Percentiles rank a stretch among this genome's conserved stretches.
These are phyloP conservation scores for Coelastrella sp. DNA, from an alignment of 139 green algal species.

Conservation along the genomic window DNA sequence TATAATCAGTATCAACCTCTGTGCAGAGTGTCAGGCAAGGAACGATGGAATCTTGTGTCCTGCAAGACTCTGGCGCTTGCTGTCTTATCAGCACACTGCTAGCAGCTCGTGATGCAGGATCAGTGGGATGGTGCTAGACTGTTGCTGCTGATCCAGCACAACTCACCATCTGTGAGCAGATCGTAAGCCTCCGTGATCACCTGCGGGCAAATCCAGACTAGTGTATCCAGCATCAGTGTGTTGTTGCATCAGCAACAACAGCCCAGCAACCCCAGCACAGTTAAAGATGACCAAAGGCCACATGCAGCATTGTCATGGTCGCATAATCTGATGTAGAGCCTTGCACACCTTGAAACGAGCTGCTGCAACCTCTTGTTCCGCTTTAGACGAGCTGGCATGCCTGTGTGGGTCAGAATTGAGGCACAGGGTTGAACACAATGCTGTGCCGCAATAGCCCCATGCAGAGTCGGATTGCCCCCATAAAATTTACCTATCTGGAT, in stretches of 20 bases:
- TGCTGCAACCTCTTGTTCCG: constrained; percentile 21
- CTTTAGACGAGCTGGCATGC: constrained; percentile 29
- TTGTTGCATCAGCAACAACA: neutral
- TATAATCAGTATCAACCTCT: no score
- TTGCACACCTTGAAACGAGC: constrained; percentile 32
- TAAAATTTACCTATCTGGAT: constrained; percentile 32
- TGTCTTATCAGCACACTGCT: no score
- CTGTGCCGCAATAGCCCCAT: neutral
- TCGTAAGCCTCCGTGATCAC: constrained; percentile 33
- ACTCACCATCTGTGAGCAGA: constrained; percentile 21
- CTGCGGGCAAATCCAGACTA: neutral
- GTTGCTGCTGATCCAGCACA: no score
- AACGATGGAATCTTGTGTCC: no score
- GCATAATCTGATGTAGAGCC: neutral
- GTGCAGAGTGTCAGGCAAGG: no score
- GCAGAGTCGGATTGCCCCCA: neutral
- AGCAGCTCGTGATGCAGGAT: no score
- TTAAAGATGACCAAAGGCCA: no score
- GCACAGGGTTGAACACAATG: neutral
- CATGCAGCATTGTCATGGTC: no score
- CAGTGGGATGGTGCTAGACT: no score
- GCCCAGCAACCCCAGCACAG: neutral
- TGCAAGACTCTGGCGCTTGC: no score
- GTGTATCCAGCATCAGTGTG: neutral
- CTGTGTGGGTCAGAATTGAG: neutral